Evolutionary conservation across 257 asterid species (phyloP).

Genomic region (Nicotiana knightiana): DNA sequence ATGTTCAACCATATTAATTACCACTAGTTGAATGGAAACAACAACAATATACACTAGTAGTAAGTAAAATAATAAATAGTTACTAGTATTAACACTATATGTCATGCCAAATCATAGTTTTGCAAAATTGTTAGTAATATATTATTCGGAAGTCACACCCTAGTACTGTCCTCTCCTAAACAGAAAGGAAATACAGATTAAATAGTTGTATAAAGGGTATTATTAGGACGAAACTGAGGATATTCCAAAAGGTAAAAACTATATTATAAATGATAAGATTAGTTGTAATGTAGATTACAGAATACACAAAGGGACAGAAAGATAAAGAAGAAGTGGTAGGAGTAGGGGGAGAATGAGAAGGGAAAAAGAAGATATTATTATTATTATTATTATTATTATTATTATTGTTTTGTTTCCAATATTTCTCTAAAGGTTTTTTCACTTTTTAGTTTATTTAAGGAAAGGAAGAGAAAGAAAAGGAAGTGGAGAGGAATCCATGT

Average conservation of each 20-base stretch:
- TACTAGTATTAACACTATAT: too few species aligned
- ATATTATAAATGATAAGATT: neutral
- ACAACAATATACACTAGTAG: neutral
- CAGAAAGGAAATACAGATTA: neutral
- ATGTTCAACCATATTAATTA: neutral
- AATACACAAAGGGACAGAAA: neutral
- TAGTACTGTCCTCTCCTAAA: too few species aligned
- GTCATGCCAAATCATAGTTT: neutral
- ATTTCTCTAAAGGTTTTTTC: neutral
- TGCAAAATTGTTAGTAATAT: neutral
- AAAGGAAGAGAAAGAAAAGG: constrained; percentile 6
- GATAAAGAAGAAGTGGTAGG: constrained; percentile 10
- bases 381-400: too few species aligned
- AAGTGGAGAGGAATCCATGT: constrained; percentile 63
- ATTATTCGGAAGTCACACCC: neutral
- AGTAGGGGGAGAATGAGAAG: neutral
- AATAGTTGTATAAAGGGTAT: neutral
- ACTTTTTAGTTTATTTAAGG: neutral
- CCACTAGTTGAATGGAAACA: neutral
- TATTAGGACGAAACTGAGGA: neutral
- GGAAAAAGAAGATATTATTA: neutral
- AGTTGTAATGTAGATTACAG: neutral
- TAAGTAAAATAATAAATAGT: too few species aligned
- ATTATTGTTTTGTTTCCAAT: too few species aligned
- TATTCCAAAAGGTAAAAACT: constrained; percentile 12